A percentile compares a stretch with the other conserved stretches of the same genome.
phyloP scores from a whole-genome alignment of 352 stramenopile species.

The Pythium brachiatum region DNA sequence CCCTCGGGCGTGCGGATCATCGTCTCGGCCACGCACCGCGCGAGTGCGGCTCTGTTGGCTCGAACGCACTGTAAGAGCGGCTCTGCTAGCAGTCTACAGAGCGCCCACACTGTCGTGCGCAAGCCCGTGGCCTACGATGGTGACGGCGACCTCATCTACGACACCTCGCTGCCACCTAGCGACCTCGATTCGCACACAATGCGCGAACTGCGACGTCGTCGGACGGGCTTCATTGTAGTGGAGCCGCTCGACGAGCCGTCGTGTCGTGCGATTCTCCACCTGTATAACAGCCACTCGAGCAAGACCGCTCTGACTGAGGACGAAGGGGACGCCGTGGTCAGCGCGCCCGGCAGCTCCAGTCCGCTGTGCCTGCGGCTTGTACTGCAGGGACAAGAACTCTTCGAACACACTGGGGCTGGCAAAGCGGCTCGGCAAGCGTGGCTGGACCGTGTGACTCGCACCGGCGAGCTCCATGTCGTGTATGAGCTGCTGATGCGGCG shows the following conservation, averaged over 20 bases:
- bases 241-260: constrained; percentile 64
- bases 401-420: constrained; percentile 11
- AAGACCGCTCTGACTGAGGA: constrained; percentile 27
- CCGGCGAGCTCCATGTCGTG: constrained; percentile 43
- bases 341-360: constrained; percentile 55
- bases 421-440: constrained; percentile 28
- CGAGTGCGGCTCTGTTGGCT: background rate
- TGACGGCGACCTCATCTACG: constrained; percentile 71
- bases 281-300: constrained; percentile 5
- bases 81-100: constrained; percentile 21
- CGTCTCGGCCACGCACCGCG: constrained; percentile 53
- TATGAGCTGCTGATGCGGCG: constrained; percentile 71
- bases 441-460: constrained; percentile 39
- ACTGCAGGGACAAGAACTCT: constrained; percentile 58
- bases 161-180: constrained; percentile 38
- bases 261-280: constrained; percentile 54
- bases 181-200: constrained; percentile 68
- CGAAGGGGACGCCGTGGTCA: constrained; percentile 45
- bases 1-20: constrained; percentile 69
- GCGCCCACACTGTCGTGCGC: constrained; percentile 40
- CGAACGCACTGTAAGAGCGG: constrained; percentile 23
- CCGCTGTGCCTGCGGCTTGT: constrained; percentile 66
- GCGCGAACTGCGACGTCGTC: constrained; percentile 62
- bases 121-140: constrained; percentile 59
- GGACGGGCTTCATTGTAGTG: constrained; percentile 56